phyloP scores from a whole-genome alignment of 495 filamentous ascomycete genomes.

The Emericellopsis terricola region DNA sequence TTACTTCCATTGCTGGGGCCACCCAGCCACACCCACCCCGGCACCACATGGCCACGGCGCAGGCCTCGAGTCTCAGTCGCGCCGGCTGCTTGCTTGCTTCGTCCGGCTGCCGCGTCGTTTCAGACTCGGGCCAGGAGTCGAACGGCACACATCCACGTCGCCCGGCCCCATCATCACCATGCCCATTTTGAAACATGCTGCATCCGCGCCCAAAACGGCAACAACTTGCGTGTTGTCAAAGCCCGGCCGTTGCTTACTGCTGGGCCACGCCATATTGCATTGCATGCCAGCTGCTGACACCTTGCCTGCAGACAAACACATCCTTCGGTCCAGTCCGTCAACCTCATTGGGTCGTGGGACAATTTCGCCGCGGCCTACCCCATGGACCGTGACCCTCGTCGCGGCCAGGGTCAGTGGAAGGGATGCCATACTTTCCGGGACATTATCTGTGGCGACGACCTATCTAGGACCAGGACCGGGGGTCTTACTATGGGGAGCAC shows the following conservation, averaged over 20 bases:
- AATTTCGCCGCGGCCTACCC: constrained; percentile 63
- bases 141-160: too few species aligned
- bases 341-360: constrained; percentile 83
- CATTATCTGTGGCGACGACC: constrained; percentile 65
- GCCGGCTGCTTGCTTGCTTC: too few species aligned
- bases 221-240: not conserved
- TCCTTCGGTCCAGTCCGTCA: constrained; percentile 49
- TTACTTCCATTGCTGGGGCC: too few species aligned
- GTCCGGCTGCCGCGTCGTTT: not conserved
- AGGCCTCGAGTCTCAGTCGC: too few species aligned
- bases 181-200: too few species aligned
- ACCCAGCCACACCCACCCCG: too few species aligned
- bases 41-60: too few species aligned
- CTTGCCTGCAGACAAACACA: constrained; percentile 37
- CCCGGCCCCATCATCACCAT: too few species aligned
- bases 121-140: not conserved
- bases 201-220: not conserved
- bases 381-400: constrained; percentile 59
- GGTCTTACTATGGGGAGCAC: constrained; percentile 82
- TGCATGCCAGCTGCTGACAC: constrained; percentile 6
- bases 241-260: not conserved
- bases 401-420: constrained; percentile 56
- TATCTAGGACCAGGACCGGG: constrained; percentile 41
- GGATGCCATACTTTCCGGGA: constrained; percentile 73
- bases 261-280: not conserved